Percentiles rank a stretch among this genome's conserved stretches.
phyloP scores from a whole-genome alignment of 1,284 basidiomycete species.

The Malassezia yamatoensis region DNA sequence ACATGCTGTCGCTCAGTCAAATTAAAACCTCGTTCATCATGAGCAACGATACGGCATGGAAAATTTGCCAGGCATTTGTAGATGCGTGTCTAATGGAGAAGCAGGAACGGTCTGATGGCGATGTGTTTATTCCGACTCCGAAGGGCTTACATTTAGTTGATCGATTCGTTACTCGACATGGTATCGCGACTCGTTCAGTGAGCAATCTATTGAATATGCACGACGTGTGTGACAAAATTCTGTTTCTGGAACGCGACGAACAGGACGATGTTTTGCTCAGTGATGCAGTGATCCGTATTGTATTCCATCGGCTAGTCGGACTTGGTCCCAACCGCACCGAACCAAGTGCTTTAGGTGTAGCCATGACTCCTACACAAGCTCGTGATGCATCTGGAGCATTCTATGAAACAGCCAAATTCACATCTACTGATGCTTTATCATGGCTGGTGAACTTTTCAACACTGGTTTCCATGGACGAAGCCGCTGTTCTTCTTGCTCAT shows the following conservation, averaged over 20 bases:
- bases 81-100: conserved; percentile 79
- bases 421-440: conserved; percentile 74
- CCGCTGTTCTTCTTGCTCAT: conserved; percentile 90
- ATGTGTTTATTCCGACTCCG: conserved; percentile 87
- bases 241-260: conserved; percentile 84
- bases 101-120: conserved; percentile 62
- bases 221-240: conserved; percentile 93
- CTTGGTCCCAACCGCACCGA: conserved; percentile 47
- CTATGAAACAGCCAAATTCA: conserved; percentile 56
- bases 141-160: conserved; percentile 98
- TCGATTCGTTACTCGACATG: conserved; percentile 97
- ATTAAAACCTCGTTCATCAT: conserved; percentile 99
- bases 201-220: conserved; percentile 74
- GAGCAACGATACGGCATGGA: conserved; percentile 98
- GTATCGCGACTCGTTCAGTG: conserved; percentile 66
- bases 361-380: conserved; percentile 21
- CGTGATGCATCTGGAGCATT: conserved; percentile 40
- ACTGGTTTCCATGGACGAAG: conserved; percentile 88
- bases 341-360: conserved; percentile 9
- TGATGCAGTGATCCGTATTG: conserved; percentile 80
- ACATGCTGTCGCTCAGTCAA: conserved; percentile 93
- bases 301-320: conserved; percentile 89
- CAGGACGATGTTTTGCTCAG: conserved; percentile 96
- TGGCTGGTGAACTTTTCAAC: conserved; percentile 98
- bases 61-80: conserved; percentile 99